A percentile compares a stretch with the other conserved stretches of the same genome.
These are phyloP conservation scores for Astrephomene gubernaculifera DNA, from an alignment of 139 green algal species.

Conservation along the genomic window DNA sequence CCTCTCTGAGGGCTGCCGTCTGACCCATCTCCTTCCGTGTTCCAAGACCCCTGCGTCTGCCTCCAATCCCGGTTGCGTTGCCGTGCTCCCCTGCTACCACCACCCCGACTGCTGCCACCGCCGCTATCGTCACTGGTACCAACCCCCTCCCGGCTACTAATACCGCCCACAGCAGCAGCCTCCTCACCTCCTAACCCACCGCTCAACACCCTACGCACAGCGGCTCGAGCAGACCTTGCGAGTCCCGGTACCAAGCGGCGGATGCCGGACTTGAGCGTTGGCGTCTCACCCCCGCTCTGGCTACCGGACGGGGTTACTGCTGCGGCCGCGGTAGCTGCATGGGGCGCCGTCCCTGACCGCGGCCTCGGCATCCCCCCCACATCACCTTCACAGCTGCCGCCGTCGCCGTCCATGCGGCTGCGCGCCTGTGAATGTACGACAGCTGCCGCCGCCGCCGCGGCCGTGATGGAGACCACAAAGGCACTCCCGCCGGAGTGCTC, in stretches of 20 bases:
- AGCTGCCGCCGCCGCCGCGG: too few relatives aligned
- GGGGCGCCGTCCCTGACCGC: not conserved
- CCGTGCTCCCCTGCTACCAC: too few relatives aligned
- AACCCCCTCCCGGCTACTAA: not conserved
- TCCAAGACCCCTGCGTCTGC: too few relatives aligned
- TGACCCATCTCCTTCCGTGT: too few relatives aligned
- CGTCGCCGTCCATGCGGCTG: not conserved
- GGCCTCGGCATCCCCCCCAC: not conserved
- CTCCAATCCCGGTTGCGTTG: too few relatives aligned
- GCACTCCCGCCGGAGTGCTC: not conserved
- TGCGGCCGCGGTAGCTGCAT: not conserved
- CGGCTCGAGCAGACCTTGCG: not conserved
- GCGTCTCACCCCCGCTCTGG: not conserved
- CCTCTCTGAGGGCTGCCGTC: too few relatives aligned
- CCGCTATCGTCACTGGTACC: not conserved
- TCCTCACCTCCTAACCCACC: not conserved
- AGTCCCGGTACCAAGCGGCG: slow-evolving; percentile 4
- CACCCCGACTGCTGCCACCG: not conserved
- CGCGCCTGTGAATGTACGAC: not conserved
- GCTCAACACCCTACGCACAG: not conserved
- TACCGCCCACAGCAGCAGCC: not conserved
- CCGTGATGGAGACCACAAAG: too few relatives aligned
- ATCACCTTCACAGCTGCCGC: too few relatives aligned
- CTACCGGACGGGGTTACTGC: not conserved
- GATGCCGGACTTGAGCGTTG: not conserved